Evolutionary conservation across 2,329 filamentous ascomycete species (phyloP), one percentile per base, ranked within the genome.

Genomic region (Bipolaris cookei): DNA sequence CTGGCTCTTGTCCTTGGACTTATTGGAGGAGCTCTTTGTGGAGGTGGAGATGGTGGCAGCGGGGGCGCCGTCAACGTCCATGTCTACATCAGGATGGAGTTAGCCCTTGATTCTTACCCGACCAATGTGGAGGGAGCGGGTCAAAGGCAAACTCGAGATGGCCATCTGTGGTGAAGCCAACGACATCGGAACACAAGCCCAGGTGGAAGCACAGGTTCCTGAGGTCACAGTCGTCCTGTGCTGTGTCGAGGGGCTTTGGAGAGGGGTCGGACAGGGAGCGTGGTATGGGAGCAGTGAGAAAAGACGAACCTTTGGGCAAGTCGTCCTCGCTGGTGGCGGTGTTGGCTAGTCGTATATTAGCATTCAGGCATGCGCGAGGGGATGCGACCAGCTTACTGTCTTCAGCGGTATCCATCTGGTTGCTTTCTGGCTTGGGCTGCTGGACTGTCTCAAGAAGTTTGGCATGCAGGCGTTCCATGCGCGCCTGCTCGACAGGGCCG

Each of bases 401-500:
- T 50, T 78, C 76, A 58, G 80, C 75, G 47, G 81, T 79, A 39
- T 82, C 79, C 66, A 83, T 80, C 41, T 81, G 76, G 53, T 77
- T 76, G 59, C 66, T 73, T 52, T 76, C 72, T 47, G 90, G 88
- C 76, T 90, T 92, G 58, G 91, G 88, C 72, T 92, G 88, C 55
- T 88, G 83, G 44, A 90, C 90, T 67, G 96, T 77, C 75, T 93
- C 92, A 71, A 93, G 83, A 58, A 97, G 83, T 79, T 95, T 97
- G 59, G 90, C 90, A 37, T 91, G 92, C 34, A 97, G 86, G 65
- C 94, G 88, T 77, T 93, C 89, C 51, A 88, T 89, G 67, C 94
- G 86, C 43, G 90, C 92, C 68, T 84, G 81, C 76, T 94, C 91
- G 53, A 88, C 87, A 14, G 94, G 94, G 1, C 89, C 91, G 78